Evolutionary conservation across 2,329 filamentous ascomycete species (phyloP), one percentile per base, ranked within the genome.

Genomic region (Coleophoma cylindrospora): DNA sequence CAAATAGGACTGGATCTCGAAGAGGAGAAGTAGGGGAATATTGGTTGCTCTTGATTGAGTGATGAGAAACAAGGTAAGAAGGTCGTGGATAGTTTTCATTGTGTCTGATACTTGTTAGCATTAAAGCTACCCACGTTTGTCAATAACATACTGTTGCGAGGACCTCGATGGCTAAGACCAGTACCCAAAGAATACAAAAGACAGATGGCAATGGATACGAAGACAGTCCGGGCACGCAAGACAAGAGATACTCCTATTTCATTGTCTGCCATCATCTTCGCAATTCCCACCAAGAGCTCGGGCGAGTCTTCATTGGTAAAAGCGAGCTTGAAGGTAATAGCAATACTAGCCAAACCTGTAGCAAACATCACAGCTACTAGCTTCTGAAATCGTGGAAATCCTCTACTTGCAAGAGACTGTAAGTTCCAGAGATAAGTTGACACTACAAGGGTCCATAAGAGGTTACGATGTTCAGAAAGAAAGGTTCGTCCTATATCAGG

Each of bases 291-390:
- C 21, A 92, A 74, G 9, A 96, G 75, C 66, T 97, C 94, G 0
- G 92, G 91, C 0, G 91, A 88, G 66, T 97, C 94, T 48, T 90
- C 84, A 43, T 83, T 80, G 0, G 91, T 94, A 64, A 96, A 97
- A 2, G 86, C 85, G 21, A 96, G 71, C 69, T 99, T 99, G 75
- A 97, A 99, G 4, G 84, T 75, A 19, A 94, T 77, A 0, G 89
- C 87, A 14, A 77, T 72, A 10, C 73, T 64, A 3, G 75, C 70
- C 3, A 83, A 57, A 8, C 68, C 60, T 11, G 76, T 60, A 3
- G 68, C 67, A 15, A 70, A 48, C 3, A 62, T 21, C 11, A 57
- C 60, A 50, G 64, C 62, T 22, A 64, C 48, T 3, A 52, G 56
- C 51, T 51, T 64, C 50, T 50, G 61, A 38, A 66, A 58, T 3